Conservation (phyloP, 2,329 filamentous ascomycete genomes). For the Penicillium hordei region DNA sequence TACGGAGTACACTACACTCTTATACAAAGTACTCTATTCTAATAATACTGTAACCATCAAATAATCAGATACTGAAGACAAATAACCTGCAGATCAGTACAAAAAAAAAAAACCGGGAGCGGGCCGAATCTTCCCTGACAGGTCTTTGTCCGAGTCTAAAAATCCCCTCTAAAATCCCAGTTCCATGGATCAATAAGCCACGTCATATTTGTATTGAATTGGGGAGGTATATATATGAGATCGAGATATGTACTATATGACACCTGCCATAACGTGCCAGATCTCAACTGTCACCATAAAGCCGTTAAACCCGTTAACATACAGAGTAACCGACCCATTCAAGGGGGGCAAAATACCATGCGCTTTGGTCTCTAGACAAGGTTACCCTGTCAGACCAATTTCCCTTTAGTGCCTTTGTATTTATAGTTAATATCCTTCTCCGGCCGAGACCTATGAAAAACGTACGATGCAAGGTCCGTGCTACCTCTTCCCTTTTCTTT, state of each 20-base stretch:
- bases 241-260: neutral
- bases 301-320: neutral
- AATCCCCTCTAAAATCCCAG: neutral
- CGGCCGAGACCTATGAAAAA: neutral
- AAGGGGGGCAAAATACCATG: neutral
- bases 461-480: slow-evolving; percentile 13
- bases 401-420: neutral
- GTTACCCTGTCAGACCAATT: slow-evolving; percentile 1
- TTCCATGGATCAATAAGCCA: slow-evolving; percentile 10
- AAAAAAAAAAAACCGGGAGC: slow-evolving; percentile 20
- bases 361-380: slow-evolving; percentile 2
- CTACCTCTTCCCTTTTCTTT: neutral
- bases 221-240: too few species aligned
- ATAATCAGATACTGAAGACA: too few species aligned
- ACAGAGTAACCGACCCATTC: too few species aligned
- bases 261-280: slow-evolving; percentile 3
- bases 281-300: neutral
- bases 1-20: too few species aligned
- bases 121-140: slow-evolving; percentile 28
- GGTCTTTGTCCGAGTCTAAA: slow-evolving; percentile 15
- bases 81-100: neutral
- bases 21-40: too few species aligned
- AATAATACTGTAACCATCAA: too few species aligned
- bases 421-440: neutral
- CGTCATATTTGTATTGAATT: neutral